These are phyloP conservation scores for Punica granatum DNA, from an alignment of 345 rosid species.

Conservation along the genomic window DNA sequence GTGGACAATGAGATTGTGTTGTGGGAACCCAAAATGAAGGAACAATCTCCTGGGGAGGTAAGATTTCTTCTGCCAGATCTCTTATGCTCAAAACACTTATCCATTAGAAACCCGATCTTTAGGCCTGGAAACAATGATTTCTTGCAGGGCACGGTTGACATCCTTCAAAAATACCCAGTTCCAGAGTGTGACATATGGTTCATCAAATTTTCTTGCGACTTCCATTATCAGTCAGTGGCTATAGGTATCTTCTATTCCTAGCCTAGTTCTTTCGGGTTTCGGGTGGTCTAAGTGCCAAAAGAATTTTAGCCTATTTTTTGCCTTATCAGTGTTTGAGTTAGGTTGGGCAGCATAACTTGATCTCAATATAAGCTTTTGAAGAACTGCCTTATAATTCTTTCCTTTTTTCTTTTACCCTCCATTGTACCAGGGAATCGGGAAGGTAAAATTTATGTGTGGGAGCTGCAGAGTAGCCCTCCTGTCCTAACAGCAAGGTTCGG, in stretches of 20 bases:
- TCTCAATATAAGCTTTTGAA: background rate
- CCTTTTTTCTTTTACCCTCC: too few relatives aligned
- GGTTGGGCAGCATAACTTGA: too few relatives aligned
- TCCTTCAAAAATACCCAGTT: constrained; percentile 84
- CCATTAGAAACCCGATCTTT: background rate
- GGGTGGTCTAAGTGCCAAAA: background rate
- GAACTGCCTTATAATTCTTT: background rate
- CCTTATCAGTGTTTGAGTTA: background rate
- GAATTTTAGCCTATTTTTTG: background rate
- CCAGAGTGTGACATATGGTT: constrained; percentile 97
- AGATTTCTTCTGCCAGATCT: constrained; percentile 9
- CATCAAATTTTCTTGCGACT: constrained; percentile 90
- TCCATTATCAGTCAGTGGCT: constrained; percentile 62
- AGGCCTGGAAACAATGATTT: background rate
- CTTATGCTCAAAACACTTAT: background rate
- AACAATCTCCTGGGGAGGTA: constrained; percentile 98
- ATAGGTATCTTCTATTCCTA: constrained; percentile 42
- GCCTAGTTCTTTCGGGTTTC: background rate
- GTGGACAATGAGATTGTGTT: constrained; percentile 92
- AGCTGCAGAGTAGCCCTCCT: constrained; percentile 89
- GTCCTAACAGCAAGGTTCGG: constrained; percentile 69
- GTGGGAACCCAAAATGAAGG: constrained; percentile 96
- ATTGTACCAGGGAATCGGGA: constrained; percentile 72
- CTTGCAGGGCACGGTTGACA: constrained; percentile 70
- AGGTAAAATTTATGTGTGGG: constrained; percentile 96